Evolutionary conservation across 306 rosid genomes (phyloP).

Genomic region (Vigna hirtella): DNA sequence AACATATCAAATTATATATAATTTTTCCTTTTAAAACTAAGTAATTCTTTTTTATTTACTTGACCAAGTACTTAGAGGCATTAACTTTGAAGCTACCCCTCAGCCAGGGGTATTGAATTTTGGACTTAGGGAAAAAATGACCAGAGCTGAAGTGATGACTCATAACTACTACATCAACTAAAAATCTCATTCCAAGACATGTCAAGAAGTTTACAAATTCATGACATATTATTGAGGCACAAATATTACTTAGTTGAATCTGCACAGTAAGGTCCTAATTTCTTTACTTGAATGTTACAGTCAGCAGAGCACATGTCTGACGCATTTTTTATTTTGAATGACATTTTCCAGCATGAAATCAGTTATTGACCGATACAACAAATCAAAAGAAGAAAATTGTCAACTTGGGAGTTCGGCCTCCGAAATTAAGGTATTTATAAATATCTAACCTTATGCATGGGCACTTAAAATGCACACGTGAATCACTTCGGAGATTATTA

Average conservation of each 20-base stretch:
- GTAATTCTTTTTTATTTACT: no score
- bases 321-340: conserved; percentile 31
- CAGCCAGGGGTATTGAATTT: no score
- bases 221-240: background rate
- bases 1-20: no score
- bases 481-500: background rate
- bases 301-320: conserved; percentile 43
- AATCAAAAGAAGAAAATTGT: conserved; percentile 71
- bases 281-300: conserved; percentile 2
- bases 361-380: conserved; percentile 78
- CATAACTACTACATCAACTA: no score
- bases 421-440: conserved; percentile 79
- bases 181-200: background rate
- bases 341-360: conserved; percentile 78
- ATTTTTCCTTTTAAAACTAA: no score
- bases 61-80: no score
- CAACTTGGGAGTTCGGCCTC: conserved; percentile 64
- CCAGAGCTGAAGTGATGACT: background rate
- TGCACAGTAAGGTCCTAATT: background rate
- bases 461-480: background rate
- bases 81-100: no score
- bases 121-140: no score
- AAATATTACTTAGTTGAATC: background rate
- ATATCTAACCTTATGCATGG: background rate
- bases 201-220: background rate